A percentile compares a stretch with the other conserved stretches of the same genome.
phyloP scores from a whole-genome alignment of 306 rosid species.

The Castanea mollissima region DNA sequence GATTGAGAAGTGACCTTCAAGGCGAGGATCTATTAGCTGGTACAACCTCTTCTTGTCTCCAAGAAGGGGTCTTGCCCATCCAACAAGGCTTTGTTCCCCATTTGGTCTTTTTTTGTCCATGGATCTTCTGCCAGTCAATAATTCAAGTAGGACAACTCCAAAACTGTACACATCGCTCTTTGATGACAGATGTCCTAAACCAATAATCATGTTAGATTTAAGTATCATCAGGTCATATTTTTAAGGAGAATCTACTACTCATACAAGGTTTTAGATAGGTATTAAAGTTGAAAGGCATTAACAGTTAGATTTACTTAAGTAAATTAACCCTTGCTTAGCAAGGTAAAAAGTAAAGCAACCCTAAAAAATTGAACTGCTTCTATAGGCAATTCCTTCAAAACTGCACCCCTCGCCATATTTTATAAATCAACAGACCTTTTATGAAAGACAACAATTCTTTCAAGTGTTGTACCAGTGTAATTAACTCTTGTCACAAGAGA shows the following conservation, averaged over 20 bases:
- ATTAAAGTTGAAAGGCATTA: background rate
- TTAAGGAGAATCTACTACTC: background rate
- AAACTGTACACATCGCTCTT: conserved; percentile 96
- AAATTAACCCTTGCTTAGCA: background rate
- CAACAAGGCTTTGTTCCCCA: conserved; percentile 95
- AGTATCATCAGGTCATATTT: conserved; percentile 15
- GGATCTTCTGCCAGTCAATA: conserved; percentile 89
- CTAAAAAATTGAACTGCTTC: background rate
- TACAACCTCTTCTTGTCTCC: conserved; percentile 71
- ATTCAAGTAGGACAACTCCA: conserved; percentile 92
- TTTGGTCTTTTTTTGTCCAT: conserved; percentile 86
- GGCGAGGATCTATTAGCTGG: conserved; percentile 81
- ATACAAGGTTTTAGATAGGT: background rate
- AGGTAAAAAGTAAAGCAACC: background rate
- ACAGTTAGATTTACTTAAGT: background rate
- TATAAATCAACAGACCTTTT: background rate
- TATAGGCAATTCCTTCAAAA: background rate
- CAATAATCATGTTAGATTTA: conserved; percentile 4
- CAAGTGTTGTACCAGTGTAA: background rate
- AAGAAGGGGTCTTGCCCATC: conserved; percentile 83
- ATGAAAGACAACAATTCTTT: background rate
- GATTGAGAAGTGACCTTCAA: conserved; percentile 90
- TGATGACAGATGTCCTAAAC: conserved; percentile 82
- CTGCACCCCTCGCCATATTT: background rate
- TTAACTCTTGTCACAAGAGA: background rate